Evolutionary conservation across 164 flowering plant genomes (phyloP).

Genomic region (Tinospora cordifolia): DNA sequence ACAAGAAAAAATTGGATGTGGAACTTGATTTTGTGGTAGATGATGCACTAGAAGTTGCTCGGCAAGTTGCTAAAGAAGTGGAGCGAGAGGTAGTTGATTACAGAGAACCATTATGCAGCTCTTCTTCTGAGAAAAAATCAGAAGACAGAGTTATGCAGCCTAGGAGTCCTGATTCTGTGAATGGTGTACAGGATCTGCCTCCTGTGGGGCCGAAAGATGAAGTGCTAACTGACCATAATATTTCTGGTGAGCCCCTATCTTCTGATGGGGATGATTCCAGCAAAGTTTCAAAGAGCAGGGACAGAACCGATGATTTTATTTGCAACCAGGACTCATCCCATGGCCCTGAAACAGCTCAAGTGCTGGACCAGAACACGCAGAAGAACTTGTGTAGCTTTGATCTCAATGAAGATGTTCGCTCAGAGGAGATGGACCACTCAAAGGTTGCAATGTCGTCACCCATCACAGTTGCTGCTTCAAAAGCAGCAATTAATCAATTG

Average conservation of each 20-base stretch:
- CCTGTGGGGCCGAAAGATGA: slow-evolving; percentile 24
- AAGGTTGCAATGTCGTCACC: slow-evolving; percentile 31
- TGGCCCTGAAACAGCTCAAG: slow-evolving; percentile 39
- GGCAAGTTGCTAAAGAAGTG: slow-evolving; percentile 69
- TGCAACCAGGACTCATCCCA: slow-evolving; percentile 37
- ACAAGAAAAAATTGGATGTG: slow-evolving; percentile 9
- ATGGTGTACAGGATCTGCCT: slow-evolving; percentile 27
- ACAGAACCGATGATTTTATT: slow-evolving; percentile 20
- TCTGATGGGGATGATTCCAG: slow-evolving; percentile 19
- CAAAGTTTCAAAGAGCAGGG: slow-evolving; percentile 20
- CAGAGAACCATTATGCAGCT: slow-evolving; percentile 45
- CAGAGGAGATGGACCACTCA: slow-evolving; percentile 47
- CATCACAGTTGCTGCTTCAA: slow-evolving; percentile 56
- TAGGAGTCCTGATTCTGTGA: slow-evolving; percentile 45
- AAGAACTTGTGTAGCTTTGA: slow-evolving; percentile 46
- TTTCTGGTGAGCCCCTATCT: slow-evolving; percentile 21
- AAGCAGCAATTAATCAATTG: slow-evolving; percentile 43
- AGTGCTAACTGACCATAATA: slow-evolving; percentile 20
- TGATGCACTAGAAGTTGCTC: slow-evolving; percentile 76
- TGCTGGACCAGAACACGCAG: slow-evolving; percentile 25
- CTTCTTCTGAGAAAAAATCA: slow-evolving; percentile 44
- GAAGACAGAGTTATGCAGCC: slow-evolving; percentile 31
- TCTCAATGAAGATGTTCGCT: slow-evolving; percentile 48
- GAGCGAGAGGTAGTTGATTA: slow-evolving; percentile 53
- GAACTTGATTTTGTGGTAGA: slow-evolving; percentile 22